Conservation (phyloP, 192 early-diverging fungal genomes). For the Backusella luteola region DNA sequence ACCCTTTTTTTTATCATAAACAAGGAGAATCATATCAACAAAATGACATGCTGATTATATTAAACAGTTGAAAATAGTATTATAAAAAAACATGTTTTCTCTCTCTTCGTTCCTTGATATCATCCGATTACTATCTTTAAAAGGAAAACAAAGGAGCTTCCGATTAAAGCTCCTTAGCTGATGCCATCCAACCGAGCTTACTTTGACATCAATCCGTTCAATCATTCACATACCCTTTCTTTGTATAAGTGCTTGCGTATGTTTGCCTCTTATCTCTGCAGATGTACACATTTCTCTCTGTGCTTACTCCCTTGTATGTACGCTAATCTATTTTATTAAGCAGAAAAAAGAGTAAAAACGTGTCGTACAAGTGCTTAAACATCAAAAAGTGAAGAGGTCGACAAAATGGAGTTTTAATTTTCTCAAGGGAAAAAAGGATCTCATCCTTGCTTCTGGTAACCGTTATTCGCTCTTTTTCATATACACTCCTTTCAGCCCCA, state of each 20-base stretch:
- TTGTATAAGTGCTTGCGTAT: no score
- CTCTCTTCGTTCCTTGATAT: not conserved
- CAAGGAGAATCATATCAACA: no score
- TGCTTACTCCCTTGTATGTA: not conserved
- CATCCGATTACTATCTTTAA: not conserved
- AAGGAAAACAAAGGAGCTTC: not conserved
- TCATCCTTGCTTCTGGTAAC: not conserved
- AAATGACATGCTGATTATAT: not conserved
- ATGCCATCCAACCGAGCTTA: not conserved
- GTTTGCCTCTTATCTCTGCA: not conserved
- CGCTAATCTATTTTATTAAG: not conserved
- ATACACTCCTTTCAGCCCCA: not conserved
- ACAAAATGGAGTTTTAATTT: slow-evolving; percentile 4
- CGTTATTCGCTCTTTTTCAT: not conserved
- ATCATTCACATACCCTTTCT: not conserved
- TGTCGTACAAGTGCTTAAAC: not conserved
- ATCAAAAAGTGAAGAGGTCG: not conserved
- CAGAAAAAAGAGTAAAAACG: not conserved
- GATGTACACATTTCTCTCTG: not conserved
- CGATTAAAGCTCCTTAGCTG: not conserved
- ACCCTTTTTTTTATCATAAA: not conserved
- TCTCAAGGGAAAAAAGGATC: not conserved
- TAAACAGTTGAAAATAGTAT: not conserved
- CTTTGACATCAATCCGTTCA: not conserved
- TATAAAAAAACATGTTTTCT: not conserved